Percentiles rank a stretch among this genome's conserved stretches.
Evolutionary conservation across 306 rosid species (phyloP).

Genomic region (Lupinus albus): DNA sequence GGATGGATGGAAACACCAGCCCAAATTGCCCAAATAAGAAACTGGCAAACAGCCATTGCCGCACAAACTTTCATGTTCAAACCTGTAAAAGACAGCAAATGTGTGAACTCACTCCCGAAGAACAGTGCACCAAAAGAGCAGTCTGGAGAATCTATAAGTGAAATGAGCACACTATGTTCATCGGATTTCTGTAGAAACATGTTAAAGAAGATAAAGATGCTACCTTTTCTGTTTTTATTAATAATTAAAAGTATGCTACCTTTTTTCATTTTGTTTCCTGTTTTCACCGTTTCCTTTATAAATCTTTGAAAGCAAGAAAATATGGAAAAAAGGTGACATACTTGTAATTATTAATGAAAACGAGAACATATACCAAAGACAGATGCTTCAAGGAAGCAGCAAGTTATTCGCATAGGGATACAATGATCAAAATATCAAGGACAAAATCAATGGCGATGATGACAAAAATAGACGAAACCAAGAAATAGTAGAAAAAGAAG

Average conservation of each 20-base stretch:
- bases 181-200: slow-evolving; percentile 2
- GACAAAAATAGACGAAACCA: slow-evolving; percentile 2
- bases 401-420: slow-evolving; percentile 12
- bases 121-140: slow-evolving; percentile 6
- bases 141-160: neutral
- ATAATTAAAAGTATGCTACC: too few relatives aligned
- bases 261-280: too few relatives aligned
- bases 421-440: neutral
- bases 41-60: slow-evolving; percentile 65
- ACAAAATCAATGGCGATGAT: neutral
- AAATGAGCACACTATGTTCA: neutral
- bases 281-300: too few relatives aligned
- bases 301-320: too few relatives aligned
- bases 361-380: neutral
- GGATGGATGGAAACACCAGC: slow-evolving; percentile 63
- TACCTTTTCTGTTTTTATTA: too few relatives aligned
- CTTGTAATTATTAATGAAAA: too few relatives aligned
- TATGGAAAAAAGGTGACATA: too few relatives aligned
- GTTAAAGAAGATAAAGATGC: too few relatives aligned
- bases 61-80: slow-evolving; percentile 75
- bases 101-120: slow-evolving; percentile 34
- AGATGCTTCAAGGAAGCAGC: slow-evolving; percentile 1
- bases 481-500: slow-evolving; percentile 14
- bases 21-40: slow-evolving; percentile 86
- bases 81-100: slow-evolving; percentile 56